A percentile compares a stretch with the other conserved stretches of the same genome.
Evolutionary conservation across 129 eudicot genomes (phyloP).

Genomic region (Lonicera japonica): DNA sequence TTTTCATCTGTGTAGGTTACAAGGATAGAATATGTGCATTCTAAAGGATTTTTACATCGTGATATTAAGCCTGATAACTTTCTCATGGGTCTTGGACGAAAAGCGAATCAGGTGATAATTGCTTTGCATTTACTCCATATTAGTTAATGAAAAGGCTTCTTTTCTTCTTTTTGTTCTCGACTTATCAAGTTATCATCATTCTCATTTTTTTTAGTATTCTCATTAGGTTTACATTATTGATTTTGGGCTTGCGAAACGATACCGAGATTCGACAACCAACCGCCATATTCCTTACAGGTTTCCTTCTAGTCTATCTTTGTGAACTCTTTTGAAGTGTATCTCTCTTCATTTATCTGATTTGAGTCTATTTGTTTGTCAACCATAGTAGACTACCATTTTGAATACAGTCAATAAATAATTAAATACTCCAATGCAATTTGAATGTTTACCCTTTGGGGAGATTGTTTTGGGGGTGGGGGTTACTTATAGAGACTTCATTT

Average conservation of each 20-base stretch:
- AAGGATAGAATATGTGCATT: slow-evolving; percentile 94
- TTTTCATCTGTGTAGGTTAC: slow-evolving; percentile 42
- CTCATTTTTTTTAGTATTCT: slow-evolving; percentile 3
- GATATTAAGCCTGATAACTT: slow-evolving; percentile 98
- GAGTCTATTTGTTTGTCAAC: background rate
- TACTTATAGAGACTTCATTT: too few species aligned
- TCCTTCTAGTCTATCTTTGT: background rate
- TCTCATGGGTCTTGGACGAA: slow-evolving; percentile 98
- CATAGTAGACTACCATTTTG: too few species aligned
- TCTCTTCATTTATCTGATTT: background rate
- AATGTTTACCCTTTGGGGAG: too few species aligned
- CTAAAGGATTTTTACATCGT: slow-evolving; percentile 90
- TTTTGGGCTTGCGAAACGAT: slow-evolving; percentile 99
- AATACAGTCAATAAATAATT: too few species aligned
- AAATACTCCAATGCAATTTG: too few species aligned
- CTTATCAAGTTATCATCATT: slow-evolving; percentile 2
- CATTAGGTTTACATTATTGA: slow-evolving; percentile 89
- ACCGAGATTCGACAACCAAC: slow-evolving; percentile 81
- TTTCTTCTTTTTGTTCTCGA: background rate
- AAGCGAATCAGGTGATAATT: slow-evolving; percentile 85
- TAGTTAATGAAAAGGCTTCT: background rate
- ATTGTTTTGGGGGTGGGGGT: too few species aligned
- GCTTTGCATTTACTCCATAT: background rate
- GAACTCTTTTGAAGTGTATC: background rate
- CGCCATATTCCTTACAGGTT: slow-evolving; percentile 98